Conservation (phyloP, 805 yeast species). For the Starmerella riodocensis region DNA sequence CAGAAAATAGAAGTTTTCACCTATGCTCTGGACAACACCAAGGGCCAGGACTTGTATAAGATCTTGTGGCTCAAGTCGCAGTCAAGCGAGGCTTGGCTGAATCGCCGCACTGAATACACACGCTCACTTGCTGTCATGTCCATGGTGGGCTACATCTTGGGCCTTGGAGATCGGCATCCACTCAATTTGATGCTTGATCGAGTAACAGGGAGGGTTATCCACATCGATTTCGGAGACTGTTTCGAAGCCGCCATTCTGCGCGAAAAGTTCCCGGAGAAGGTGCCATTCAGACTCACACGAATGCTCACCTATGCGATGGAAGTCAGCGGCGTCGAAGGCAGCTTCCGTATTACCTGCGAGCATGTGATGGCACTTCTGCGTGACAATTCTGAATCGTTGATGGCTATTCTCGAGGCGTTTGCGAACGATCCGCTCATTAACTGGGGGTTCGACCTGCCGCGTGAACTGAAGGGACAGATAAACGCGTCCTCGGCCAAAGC, state of each 20-base stretch:
- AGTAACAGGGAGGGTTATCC: conserved; percentile 87
- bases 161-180: conserved; percentile 96
- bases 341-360: conserved; percentile 90
- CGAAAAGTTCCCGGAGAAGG: conserved; percentile 96
- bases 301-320: conserved; percentile 99
- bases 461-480: conserved; percentile 14
- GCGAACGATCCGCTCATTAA: conserved; percentile 96
- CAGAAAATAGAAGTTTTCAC: conserved; percentile 96
- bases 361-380: conserved; percentile 92
- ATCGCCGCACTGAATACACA: conserved; percentile 90
- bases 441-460: conserved; percentile 95
- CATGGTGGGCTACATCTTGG: conserved; percentile 94
- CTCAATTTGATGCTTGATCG: conserved; percentile 91
- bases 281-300: conserved; percentile 89
- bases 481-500: conserved; percentile 5
- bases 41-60: conserved; percentile 91
- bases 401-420: conserved; percentile 97
- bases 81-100: conserved; percentile 95
- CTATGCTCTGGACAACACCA: conserved; percentile 84
- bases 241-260: conserved; percentile 94
- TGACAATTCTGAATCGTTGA: conserved; percentile 85
- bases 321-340: conserved; percentile 96
- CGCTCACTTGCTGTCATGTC: conserved; percentile 97
- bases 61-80: conserved; percentile 93
- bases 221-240: conserved; percentile 98